Percentiles rank a stretch among this genome's conserved stretches.
phyloP scores from a whole-genome alignment of 768 basidiomycete species.

The Nidularia sp. region DNA sequence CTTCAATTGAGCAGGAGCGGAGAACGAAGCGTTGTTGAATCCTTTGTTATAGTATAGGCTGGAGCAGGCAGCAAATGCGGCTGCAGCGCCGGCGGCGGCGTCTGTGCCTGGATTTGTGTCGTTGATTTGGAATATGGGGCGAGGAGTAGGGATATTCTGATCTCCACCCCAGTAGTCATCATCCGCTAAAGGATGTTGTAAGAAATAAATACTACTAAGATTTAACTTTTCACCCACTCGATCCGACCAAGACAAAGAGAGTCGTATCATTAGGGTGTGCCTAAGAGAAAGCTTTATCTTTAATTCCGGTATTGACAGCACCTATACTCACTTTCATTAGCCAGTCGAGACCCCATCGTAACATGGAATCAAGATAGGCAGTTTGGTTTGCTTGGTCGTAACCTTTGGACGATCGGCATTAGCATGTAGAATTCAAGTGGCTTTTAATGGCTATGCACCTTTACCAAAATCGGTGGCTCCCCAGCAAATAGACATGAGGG shows the following conservation, averaged over 20 bases:
- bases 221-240: conserved; percentile 33
- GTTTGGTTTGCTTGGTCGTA: conserved; percentile 87
- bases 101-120: conserved; percentile 83
- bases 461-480: conserved; percentile 80
- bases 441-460: conserved; percentile 34
- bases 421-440: not conserved
- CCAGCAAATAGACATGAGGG: conserved; percentile 87
- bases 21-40: conserved; percentile 46
- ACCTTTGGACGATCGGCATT: conserved; percentile 30
- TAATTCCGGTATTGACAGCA: conserved; percentile 1
- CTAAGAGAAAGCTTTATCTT: conserved; percentile 28
- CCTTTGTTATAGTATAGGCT: conserved; percentile 66
- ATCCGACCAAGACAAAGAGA: conserved; percentile 75
- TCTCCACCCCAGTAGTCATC: conserved; percentile 91
- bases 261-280: conserved; percentile 74
- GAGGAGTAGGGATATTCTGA: conserved; percentile 63
- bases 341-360: conserved; percentile 92
- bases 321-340: conserved; percentile 65
- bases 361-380: conserved; percentile 84
- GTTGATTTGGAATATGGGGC: conserved; percentile 79
- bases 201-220: conserved; percentile 2
- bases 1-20: conserved; percentile 60
- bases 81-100: conserved; percentile 77
- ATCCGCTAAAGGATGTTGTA: conserved; percentile 37
- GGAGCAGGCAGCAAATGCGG: conserved; percentile 86